A percentile compares a stretch with the other conserved stretches of the same genome.
phyloP scores from a whole-genome alignment of 1,139 yeast species.

The Candida dubliniensis region DNA sequence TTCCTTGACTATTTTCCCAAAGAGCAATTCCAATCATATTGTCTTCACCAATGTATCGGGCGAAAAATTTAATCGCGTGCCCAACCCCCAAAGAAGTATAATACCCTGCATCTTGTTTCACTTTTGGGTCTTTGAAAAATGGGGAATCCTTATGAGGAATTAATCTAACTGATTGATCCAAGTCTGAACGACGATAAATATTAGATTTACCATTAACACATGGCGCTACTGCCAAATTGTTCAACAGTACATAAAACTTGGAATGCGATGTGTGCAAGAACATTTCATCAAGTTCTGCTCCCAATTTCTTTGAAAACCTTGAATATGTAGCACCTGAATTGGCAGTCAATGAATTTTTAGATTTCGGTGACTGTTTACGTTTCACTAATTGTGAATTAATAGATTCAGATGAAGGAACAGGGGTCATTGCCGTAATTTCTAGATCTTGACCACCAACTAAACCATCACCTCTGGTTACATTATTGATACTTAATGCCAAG shows the following conservation, averaged over 20 bases:
- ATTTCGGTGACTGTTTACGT: slow-evolving; percentile 9
- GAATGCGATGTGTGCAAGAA: slow-evolving; percentile 81
- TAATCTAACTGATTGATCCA: slow-evolving; percentile 61
- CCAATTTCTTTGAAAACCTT: slow-evolving; percentile 36
- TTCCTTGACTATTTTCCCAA: slow-evolving; percentile 68
- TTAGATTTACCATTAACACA: slow-evolving; percentile 95
- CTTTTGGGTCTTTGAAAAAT: slow-evolving; percentile 34
- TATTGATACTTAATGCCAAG: slow-evolving; percentile 49
- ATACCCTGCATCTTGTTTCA: slow-evolving; percentile 32
- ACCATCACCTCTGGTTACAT: slow-evolving; percentile 1
- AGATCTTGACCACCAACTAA: slow-evolving; percentile 15
- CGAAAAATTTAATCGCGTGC: slow-evolving; percentile 59
- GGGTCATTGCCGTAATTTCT: slow-evolving; percentile 21
- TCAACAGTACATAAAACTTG: slow-evolving; percentile 78
- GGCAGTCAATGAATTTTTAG: not conserved
- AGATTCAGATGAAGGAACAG: slow-evolving; percentile 13
- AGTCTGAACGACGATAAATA: slow-evolving; percentile 65
- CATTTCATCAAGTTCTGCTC: slow-evolving; percentile 84
- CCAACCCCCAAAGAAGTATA: slow-evolving; percentile 47
- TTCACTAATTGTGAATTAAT: slow-evolving; percentile 9
- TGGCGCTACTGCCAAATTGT: slow-evolving; percentile 76
- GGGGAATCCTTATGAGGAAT: slow-evolving; percentile 25
- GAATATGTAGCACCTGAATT: slow-evolving; percentile 4
- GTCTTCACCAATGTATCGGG: slow-evolving; percentile 87
- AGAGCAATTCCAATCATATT: slow-evolving; percentile 88